Evolutionary conservation across 306 rosid species (phyloP), one percentile per base, ranked within the genome.

Genomic region (Vigna angularis): DNA sequence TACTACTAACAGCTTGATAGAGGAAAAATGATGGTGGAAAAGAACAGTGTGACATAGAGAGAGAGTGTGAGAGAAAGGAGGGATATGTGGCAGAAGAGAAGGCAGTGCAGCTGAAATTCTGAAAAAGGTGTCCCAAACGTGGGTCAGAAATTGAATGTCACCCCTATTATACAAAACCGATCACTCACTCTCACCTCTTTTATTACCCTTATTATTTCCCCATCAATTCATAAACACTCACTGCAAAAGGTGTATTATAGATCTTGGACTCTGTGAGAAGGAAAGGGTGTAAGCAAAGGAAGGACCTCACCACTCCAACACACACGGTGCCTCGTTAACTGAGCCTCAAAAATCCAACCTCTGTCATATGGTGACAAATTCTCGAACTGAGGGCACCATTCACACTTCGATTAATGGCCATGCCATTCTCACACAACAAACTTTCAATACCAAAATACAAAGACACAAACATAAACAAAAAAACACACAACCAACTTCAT

Each of bases 101-200:
- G 12, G 70, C 71, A 82, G 84, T 64, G 84, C 76, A 77, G 82
- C 58, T 67, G 86, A 84, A 69, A 69, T 55, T 53, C 88, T 85
- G 88, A 74, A 59, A 87, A 80, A 84, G 77, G 73, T 67, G 81
- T 71, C 83, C 64, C 20, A 15, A 36, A 79, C 32, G 59, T 80
- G 82, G 73, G 76, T 76, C 92, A 89, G 88, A 72, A 77, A 91
- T 88, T 88, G 81, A 89, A 87, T 88, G 97, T 86, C 87, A 87
- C 84, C 89, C 83, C 68, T 74, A 83, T 90, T 40, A 87, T 81
- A 80, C 88, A 84, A 83, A 53, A 32, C 9, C 17, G 20, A 50
- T 45, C 50, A 11, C 50, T 45, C 16, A 10, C 50, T 45, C 50
- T 17, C 53, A 13, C 51, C 69, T 13, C 5, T 69, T 70, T 79